Conservation (phyloP, 441 rosid species). For the Mallotus japonicus region DNA sequence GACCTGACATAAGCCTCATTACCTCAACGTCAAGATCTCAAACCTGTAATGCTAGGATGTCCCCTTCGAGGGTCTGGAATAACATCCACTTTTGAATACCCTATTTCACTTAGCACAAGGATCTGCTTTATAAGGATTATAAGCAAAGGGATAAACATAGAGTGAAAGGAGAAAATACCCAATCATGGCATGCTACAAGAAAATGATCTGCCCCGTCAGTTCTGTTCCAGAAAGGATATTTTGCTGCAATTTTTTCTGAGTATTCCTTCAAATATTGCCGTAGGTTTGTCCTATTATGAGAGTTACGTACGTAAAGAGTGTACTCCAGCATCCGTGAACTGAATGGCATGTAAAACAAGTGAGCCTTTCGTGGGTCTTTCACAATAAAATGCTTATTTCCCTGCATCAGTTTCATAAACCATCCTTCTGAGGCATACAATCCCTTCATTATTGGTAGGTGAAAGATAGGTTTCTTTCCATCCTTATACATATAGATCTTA, state of each 20-base stretch:
- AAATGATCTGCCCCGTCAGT: conserved; percentile 87
- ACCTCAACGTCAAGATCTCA: not conserved
- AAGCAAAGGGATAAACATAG: not conserved
- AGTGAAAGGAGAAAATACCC: conserved; percentile 55
- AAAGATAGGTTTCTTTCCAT: conserved; percentile 72
- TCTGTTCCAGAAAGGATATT: conserved; percentile 56
- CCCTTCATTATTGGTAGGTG: conserved; percentile 81
- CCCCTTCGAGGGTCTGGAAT: not conserved
- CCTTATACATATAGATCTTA: conserved; percentile 71
- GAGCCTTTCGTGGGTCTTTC: conserved; percentile 55
- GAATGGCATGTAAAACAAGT: conserved; percentile 76
- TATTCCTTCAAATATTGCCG: conserved; percentile 59
- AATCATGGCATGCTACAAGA: conserved; percentile 82
- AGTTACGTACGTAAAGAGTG: conserved; percentile 47
- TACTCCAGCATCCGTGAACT: conserved; percentile 68
- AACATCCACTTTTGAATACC: conserved; percentile 12
- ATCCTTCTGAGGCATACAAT: conserved; percentile 81
- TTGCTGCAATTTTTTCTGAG: conserved; percentile 55
- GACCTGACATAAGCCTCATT: not conserved
- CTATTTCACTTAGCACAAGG: not conserved
- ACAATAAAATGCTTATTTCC: conserved; percentile 45
- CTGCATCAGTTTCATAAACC: conserved; percentile 73
- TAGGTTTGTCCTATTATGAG: conserved; percentile 58
- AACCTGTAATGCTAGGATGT: not conserved
- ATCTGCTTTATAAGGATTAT: conserved; percentile 5